These are phyloP conservation scores for Exobasidium cylindrosporum DNA, from an alignment of 1,284 basidiomycete genomes.

Conservation along the genomic window DNA sequence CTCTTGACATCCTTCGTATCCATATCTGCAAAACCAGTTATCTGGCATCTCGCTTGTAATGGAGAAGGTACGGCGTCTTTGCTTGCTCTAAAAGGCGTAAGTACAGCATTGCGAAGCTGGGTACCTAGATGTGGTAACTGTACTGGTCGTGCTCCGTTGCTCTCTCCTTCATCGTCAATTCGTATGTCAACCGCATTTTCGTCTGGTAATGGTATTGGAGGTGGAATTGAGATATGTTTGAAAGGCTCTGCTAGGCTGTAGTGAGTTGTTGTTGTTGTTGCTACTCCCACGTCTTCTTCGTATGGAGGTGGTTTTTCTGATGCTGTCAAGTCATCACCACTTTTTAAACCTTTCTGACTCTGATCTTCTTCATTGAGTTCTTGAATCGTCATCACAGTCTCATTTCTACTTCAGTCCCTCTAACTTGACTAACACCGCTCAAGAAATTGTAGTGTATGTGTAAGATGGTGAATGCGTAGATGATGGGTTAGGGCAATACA, in stretches of 20 bases:
- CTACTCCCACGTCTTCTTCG: not conserved
- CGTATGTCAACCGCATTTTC: slow-evolving; percentile 8
- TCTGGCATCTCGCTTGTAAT: not conserved
- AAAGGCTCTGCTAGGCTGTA: not conserved
- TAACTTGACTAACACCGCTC: too few relatives aligned
- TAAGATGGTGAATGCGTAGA: too few relatives aligned
- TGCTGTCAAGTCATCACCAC: not conserved
- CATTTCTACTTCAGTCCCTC: not conserved
- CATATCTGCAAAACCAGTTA: not conserved
- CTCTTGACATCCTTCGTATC: not conserved
- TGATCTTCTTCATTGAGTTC: not conserved
- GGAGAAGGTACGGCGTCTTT: not conserved
- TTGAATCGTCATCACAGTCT: not conserved
- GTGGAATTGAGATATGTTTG: not conserved
- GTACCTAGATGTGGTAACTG: not conserved
- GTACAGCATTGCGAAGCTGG: not conserved
- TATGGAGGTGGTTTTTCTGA: not conserved
- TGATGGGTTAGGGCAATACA: too few relatives aligned
- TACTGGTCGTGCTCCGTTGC: not conserved
- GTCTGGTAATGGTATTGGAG: not conserved
- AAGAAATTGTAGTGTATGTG: too few relatives aligned
- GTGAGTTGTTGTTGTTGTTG: not conserved
- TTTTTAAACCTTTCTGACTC: not conserved
- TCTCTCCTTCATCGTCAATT: not conserved
- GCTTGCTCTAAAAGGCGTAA: not conserved